Evolutionary conservation across 1,139 yeast genomes (phyloP).

Genomic region (Ogataea hybrid): DNA sequence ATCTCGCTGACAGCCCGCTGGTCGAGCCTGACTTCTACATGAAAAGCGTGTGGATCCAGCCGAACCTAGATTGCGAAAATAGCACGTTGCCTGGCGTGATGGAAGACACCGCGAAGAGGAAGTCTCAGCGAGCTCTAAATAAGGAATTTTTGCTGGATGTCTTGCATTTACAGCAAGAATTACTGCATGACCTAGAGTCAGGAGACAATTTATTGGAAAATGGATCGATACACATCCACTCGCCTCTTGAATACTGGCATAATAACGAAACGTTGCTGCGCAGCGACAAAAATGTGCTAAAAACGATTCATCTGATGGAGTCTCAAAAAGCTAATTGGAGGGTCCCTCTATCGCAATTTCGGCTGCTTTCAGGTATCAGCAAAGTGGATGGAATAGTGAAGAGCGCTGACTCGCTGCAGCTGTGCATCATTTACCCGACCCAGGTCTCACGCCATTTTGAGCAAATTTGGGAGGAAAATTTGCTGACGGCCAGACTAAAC

Average conservation of each 20-base stretch:
- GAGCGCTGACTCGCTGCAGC: constrained; percentile 42
- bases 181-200: constrained; percentile 23
- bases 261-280: constrained; percentile 28
- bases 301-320: constrained; percentile 35
- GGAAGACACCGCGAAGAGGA: constrained; percentile 6
- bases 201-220: background rate
- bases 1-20: constrained; percentile 5
- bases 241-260: constrained; percentile 40
- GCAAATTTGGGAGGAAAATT: constrained; percentile 30
- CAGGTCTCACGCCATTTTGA: constrained; percentile 8
- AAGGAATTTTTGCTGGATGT: constrained; percentile 34
- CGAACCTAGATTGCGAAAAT: constrained; percentile 8
- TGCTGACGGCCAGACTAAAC: constrained; percentile 14
- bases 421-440: constrained; percentile 33
- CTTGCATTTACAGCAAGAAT: constrained; percentile 31
- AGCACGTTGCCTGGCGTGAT: constrained; percentile 22
- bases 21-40: constrained; percentile 25
- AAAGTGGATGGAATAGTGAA: constrained; percentile 50
- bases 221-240: constrained; percentile 29
- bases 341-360: constrained; percentile 23
- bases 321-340: constrained; percentile 22
- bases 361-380: constrained; percentile 41
- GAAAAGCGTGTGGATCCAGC: constrained; percentile 36
- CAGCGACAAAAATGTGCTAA: constrained; percentile 33
- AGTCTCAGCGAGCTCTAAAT: constrained; percentile 29